These are phyloP conservation scores for Phytopythium oedochilum DNA, from an alignment of 352 stramenopile species.

Conservation along the genomic window DNA sequence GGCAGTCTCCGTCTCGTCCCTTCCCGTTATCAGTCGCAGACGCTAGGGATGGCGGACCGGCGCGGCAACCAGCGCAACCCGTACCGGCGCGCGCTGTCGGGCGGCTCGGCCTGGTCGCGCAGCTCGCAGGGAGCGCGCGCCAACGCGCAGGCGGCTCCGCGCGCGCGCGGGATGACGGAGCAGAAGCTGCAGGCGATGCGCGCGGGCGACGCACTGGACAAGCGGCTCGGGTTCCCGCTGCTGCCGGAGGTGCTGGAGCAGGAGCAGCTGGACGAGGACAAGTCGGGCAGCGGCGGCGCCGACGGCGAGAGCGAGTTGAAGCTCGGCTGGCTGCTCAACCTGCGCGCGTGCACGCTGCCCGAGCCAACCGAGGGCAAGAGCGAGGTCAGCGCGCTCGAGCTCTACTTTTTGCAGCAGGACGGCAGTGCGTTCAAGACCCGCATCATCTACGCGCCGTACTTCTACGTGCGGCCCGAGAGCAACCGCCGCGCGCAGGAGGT, in stretches of 20 bases:
- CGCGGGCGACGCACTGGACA: conserved; percentile 65
- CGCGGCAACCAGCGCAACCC: conserved; percentile 12
- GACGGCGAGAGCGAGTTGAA: conserved; percentile 15
- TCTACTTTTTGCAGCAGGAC: conserved; percentile 95
- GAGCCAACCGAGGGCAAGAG: conserved; percentile 53
- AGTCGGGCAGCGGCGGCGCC: conserved; percentile 11
- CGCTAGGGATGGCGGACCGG: not conserved
- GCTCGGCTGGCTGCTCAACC: conserved; percentile 74
- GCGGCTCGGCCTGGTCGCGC: conserved; percentile 56
- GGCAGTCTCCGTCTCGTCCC: not conserved
- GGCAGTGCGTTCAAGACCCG: conserved; percentile 94
- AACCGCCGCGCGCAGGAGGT: conserved; percentile 60
- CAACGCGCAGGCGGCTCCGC: conserved; percentile 29
- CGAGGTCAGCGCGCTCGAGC: conserved; percentile 89
- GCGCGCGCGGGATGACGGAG: conserved; percentile 49
- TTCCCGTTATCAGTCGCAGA: not conserved
- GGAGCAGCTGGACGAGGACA: conserved; percentile 22
- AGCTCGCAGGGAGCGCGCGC: conserved; percentile 70
- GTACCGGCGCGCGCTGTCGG: conserved; percentile 48
- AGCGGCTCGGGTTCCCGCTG: conserved; percentile 62
- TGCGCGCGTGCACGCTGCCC: conserved; percentile 50
- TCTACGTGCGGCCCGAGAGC: conserved; percentile 88
- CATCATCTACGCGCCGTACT: conserved; percentile 95
- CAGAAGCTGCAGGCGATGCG: conserved; percentile 49
- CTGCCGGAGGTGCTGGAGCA: conserved; percentile 55